Evolutionary conservation across 495 filamentous ascomycete genomes (phyloP), one percentile per base, ranked within the genome.

Genomic region (Halenospora varia): DNA sequence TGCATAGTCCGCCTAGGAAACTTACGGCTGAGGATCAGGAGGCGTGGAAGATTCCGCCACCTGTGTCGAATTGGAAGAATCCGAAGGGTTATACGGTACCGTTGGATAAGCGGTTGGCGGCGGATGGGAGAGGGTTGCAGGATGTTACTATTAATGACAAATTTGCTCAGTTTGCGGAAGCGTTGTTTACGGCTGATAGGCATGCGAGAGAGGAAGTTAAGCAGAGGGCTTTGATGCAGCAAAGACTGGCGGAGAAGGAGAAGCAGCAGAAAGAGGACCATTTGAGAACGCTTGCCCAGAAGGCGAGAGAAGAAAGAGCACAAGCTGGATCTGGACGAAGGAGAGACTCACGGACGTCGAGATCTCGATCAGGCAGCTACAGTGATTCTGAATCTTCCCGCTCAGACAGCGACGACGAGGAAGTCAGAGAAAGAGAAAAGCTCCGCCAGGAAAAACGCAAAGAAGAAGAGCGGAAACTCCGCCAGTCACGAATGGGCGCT

Each of bases 61-160:
- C 95, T 0, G 88, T 99, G 2, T 95, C 89, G 15, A 96, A 97
- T 69, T 99, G 94, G 94, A 99, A 99, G 82, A 99, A 99, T 66
- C 89, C 93, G 0, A 97, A 96, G 74, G 94, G 94, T 66, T 99
- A 96, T 64, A 99, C 94, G 0, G 90, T 99, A 2, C 91, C 94
- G 2, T 74, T 99, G 20, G 95, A 97, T 67, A 99, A 97, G 76
- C 88, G 94, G 68, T 74, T 99, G 60, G 94, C 94, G n/a, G 92
- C 94, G 1, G 92, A 97, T 73, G 94, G 94, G 1, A 83, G 95
- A 65, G 90, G 90, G 8, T 73, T 97, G 62, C 89, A 96, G 69
- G 94, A 99, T 72, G 88, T 96, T 29, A 87, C 91, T 20, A 97
- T 99, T 68, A 99, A 97, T 72, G 94, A 99, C 76, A 99, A 97